These are phyloP conservation scores for Pisolithus orientalis DNA, from an alignment of 768 basidiomycete species.

Conservation along the genomic window DNA sequence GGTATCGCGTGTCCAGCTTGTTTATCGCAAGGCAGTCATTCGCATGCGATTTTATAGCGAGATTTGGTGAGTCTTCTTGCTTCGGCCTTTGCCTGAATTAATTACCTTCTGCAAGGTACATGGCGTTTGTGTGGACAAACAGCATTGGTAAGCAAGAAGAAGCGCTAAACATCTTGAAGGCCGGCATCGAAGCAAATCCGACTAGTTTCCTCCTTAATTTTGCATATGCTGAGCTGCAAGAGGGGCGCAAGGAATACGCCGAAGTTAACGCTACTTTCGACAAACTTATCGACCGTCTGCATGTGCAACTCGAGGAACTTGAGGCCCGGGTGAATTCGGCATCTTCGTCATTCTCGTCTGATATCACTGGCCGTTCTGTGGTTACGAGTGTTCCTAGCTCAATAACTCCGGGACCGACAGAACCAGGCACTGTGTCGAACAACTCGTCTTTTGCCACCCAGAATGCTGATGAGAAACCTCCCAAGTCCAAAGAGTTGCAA, in stretches of 20 bases:
- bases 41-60: conserved; percentile 94
- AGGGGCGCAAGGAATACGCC: conserved; percentile 53
- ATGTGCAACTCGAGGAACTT: conserved; percentile 54
- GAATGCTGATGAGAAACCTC: conserved; percentile 45
- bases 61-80: conserved; percentile 60
- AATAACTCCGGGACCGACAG: conserved; percentile 13
- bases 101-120: conserved; percentile 53
- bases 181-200: conserved; percentile 85
- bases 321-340: conserved; percentile 39
- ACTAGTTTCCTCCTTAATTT: conserved; percentile 88
- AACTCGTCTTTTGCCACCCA: conserved; percentile 48
- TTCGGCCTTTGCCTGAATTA: not conserved
- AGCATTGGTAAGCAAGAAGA: conserved; percentile 76
- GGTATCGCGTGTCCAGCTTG: conserved; percentile 66
- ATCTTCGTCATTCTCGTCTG: conserved; percentile 34
- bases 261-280: conserved; percentile 72
- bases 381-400: conserved; percentile 18
- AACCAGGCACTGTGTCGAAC: conserved; percentile 30
- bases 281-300: conserved; percentile 62
- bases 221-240: conserved; percentile 73
- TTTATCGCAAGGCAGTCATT: conserved; percentile 84
- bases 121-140: conserved; percentile 82
- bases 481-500: conserved; percentile 48
- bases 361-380: conserved; percentile 22
- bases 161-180: conserved; percentile 69